Conservation (phyloP, 2,329 filamentous ascomycete genomes). For the Endothia cerciana region DNA sequence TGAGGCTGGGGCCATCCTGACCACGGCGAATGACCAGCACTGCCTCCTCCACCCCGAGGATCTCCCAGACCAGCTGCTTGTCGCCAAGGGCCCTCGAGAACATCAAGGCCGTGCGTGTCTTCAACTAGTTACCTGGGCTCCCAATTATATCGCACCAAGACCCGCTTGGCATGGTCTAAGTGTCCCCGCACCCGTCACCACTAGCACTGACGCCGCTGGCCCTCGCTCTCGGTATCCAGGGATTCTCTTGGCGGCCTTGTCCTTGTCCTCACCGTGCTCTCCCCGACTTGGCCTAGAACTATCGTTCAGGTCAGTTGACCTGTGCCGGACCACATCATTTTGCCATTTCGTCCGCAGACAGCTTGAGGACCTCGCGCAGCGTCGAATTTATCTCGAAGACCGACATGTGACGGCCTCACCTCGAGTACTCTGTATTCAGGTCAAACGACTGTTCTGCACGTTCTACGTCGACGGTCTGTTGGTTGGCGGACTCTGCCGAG, state of each 20-base stretch:
- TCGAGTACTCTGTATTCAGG: background rate
- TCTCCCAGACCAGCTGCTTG: background rate
- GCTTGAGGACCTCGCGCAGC: background rate
- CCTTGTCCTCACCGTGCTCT: background rate
- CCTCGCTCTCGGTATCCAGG: slow-evolving; percentile 18
- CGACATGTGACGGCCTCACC: slow-evolving; percentile 1
- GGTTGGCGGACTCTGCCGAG: background rate
- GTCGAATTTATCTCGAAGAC: background rate
- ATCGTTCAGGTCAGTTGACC: too few relatives aligned
- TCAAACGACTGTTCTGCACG: background rate
- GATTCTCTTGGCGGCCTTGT: slow-evolving; percentile 18
- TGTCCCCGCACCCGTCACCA: slow-evolving; percentile 17
- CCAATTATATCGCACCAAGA: background rate
- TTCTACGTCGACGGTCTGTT: background rate
- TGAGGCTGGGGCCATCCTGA: background rate
- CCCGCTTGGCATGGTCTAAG: background rate
- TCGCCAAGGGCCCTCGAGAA: background rate
- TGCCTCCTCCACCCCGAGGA: background rate
- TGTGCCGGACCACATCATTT: background rate
- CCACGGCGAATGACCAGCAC: background rate
- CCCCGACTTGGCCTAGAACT: background rate
- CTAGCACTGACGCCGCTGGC: slow-evolving; percentile 11
- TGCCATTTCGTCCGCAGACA: background rate
- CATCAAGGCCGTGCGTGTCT: background rate
- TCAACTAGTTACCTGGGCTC: background rate